Percentiles rank a stretch among this genome's conserved stretches.
Conservation (phyloP, 352 stramenopile species). For the Phytophthora lateralis region DNA sequence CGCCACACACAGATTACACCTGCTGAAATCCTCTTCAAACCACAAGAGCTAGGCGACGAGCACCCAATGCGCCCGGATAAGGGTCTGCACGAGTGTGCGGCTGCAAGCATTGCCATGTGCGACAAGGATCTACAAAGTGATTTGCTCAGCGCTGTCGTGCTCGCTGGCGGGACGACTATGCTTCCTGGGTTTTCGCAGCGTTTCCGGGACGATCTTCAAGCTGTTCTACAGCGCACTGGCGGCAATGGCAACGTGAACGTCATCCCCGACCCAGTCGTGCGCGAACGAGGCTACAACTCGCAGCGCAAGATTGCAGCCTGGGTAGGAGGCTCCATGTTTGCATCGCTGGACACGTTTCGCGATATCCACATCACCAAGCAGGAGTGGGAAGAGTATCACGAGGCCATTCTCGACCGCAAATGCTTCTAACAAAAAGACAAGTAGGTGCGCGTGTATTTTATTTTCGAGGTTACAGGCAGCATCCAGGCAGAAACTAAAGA, state of each 20-base stretch:
- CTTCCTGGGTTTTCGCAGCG: slow-evolving; percentile 81
- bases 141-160: slow-evolving; percentile 73
- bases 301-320: slow-evolving; percentile 87
- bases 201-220: slow-evolving; percentile 72
- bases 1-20: slow-evolving; percentile 68
- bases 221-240: slow-evolving; percentile 27
- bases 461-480: slow-evolving; percentile 28
- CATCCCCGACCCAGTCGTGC: slow-evolving; percentile 78
- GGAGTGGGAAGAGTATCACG: slow-evolving; percentile 91
- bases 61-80: slow-evolving; percentile 71
- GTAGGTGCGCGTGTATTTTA: slow-evolving; percentile 24
- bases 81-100: slow-evolving; percentile 85
- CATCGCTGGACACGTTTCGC: slow-evolving; percentile 86
- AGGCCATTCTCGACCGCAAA: slow-evolving; percentile 84
- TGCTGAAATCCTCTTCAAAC: slow-evolving; percentile 86
- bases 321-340: slow-evolving; percentile 91
- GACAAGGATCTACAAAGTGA: slow-evolving; percentile 87
- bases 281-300: slow-evolving; percentile 88
- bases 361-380: slow-evolving; percentile 90
- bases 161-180: slow-evolving; percentile 88
- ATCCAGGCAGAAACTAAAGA: slow-evolving; percentile 22
- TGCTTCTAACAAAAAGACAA: slow-evolving; percentile 55
- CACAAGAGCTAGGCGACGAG: slow-evolving; percentile 93
- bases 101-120: slow-evolving; percentile 87
- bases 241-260: slow-evolving; percentile 43